Evolutionary conservation across 2,329 filamentous ascomycete genomes (phyloP), one percentile per base, ranked within the genome.

Genomic region (Endocalyx cinctus): DNA sequence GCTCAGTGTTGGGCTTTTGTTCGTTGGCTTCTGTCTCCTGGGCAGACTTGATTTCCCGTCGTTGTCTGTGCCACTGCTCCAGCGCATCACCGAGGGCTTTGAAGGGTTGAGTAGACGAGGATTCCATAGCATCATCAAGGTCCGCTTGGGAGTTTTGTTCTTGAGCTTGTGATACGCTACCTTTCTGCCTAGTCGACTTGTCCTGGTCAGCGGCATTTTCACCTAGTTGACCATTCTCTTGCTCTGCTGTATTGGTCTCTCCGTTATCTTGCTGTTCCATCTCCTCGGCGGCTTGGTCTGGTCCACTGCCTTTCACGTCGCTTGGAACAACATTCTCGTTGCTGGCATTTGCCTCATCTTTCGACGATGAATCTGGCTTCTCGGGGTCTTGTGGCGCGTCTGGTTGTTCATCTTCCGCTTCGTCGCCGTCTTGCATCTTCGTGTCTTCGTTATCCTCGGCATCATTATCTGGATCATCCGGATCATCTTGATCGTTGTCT

Each of bases 81-180:
- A 98, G 70, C 5, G 87, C 84, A 63, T 98, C 88, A 15, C 92
- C 92, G 18, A 98, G 76, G 54, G 95, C 94, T 64, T 92, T 92
- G 71, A 96, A 95, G 1, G 88, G 85, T 46, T 92, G 79, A 28
- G 71, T 64, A 27, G 65, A 57, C 10, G 62, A 54, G 19, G 67
- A 62, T 33, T 74, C 67, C 25, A 61, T 55, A 17, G 43, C 41
- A 38, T 55, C 54, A 4, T 64, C 58, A 22, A 64, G 57, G n/a
- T 72, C 65, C n/a, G 64, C 57, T 5, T 65, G 59, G n/a, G 50
- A 48, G 25, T 58, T 52, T 18, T 61, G 53, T 15, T 75, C 66
- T 34, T 71, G 67, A 10, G 64, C 60, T 25, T 63, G 61, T 3
- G 73, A 70, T 13, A 68, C 59, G 6, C 62, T 66, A 10, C 79